Evolutionary conservation across 2,329 filamentous ascomycete genomes (phyloP).

Genomic region (Pseudogymnoascus sp.): DNA sequence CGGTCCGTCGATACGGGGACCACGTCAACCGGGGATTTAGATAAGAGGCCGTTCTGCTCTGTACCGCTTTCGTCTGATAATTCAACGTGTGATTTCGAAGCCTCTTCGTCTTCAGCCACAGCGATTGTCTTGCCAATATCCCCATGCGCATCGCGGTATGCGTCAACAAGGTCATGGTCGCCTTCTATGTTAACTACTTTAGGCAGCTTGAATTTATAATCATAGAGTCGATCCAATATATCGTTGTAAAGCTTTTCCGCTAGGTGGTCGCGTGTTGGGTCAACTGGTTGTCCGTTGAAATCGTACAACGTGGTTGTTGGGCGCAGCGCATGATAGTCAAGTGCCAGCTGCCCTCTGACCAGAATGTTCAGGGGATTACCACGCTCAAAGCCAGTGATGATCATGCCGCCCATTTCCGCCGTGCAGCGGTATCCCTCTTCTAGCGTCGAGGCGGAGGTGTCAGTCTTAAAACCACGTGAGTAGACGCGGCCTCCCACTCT

Average conservation of each 20-base stretch:
- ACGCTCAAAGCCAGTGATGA: constrained; percentile 91
- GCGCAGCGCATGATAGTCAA: constrained; percentile 75
- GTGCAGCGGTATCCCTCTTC: constrained; percentile 59
- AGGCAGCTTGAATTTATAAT: constrained; percentile 73
- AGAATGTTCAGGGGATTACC: constrained; percentile 91
- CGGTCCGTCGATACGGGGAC: constrained; percentile 58
- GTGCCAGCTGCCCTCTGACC: constrained; percentile 78
- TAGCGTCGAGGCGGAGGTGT: constrained; percentile 39
- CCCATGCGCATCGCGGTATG: constrained; percentile 66
- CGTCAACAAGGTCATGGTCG: constrained; percentile 70
- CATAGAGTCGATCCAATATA: constrained; percentile 81
- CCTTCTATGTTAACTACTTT: constrained; percentile 68
- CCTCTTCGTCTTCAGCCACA: constrained; percentile 61
- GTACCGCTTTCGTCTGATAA: background rate
- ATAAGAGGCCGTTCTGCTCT: constrained; percentile 12
- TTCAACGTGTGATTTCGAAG: constrained; percentile 43
- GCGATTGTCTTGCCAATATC: constrained; percentile 65
- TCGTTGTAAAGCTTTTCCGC: constrained; percentile 94
- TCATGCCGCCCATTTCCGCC: constrained; percentile 96
- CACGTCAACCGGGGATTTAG: constrained; percentile 34
- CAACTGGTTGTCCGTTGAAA: constrained; percentile 65
- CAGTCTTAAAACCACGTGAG: constrained; percentile 57
- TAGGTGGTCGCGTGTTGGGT: constrained; percentile 67
- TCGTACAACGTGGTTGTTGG: constrained; percentile 87
- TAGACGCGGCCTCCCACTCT: constrained; percentile 90